phyloP scores from a whole-genome alignment of 176 grass and related monocot genomes.

The Saccharum spontaneum region DNA sequence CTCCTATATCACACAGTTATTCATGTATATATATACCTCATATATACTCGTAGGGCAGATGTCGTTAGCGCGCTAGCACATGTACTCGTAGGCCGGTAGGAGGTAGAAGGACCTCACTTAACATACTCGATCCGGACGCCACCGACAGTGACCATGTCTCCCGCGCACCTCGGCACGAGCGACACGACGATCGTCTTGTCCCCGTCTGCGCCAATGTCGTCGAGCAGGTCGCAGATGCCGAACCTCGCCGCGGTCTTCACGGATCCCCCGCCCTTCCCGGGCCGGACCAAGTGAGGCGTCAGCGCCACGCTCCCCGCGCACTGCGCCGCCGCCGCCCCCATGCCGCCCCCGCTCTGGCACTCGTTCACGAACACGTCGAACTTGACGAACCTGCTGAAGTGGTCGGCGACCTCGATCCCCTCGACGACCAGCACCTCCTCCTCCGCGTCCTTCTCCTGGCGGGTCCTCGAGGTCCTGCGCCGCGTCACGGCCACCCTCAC shows the following conservation, averaged over 20 bases:
- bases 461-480: constrained; percentile 43
- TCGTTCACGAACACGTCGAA: constrained; percentile 68
- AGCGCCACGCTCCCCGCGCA: constrained; percentile 60
- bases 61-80: background rate
- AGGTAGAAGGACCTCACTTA: constrained; percentile 22
- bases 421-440: constrained; percentile 68
- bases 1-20: background rate
- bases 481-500: constrained; percentile 43
- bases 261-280: background rate
- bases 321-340: background rate
- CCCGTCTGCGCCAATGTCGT: constrained; percentile 52
- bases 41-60: background rate
- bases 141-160: constrained; percentile 37
- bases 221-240: constrained; percentile 57
- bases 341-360: background rate
- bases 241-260: constrained; percentile 49
- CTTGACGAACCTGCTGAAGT: constrained; percentile 49
- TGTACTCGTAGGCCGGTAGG: background rate
- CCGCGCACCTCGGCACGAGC: constrained; percentile 45
- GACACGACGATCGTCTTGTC: constrained; percentile 52
- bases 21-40: background rate
- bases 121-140: constrained; percentile 43
- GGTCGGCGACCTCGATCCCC: constrained; percentile 45
- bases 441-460: constrained; percentile 42
- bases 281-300: constrained; percentile 49